Base-by-base conservation (phyloP, 1,284 basidiomycete species). In the Moesziomyces parantarcticus region DNA sequence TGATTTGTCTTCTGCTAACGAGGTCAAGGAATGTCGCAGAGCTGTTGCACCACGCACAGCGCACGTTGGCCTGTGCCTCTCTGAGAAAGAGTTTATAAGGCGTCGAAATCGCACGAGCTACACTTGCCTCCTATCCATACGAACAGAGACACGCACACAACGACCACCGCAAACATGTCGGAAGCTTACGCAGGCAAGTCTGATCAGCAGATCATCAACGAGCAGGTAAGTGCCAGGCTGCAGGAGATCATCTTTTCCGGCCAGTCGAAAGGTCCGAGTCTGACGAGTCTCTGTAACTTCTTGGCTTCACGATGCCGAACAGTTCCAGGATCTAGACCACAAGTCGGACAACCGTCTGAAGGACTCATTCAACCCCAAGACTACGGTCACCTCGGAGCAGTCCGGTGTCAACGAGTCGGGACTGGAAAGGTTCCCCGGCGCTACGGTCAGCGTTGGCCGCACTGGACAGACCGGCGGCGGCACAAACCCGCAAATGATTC, bases 141-240 rank as follows among this genome's bases (percentile, higher is more conserved):
- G 14, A 42, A 9, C 36, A 21, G 11, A 22, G 16, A 10, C 20
- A 55, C 49, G 14, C 49, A 46, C 51, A n/a, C 9, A 21, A 20
- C 26, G 18, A 14, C 23, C 20, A 6, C 18, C 29, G 20, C 20
- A 58, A 71, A 39, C 34, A 79, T 78, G 76, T 79, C 77, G 21
- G 76, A 76, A 57, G 77, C 69, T 0, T 79, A 75, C 62, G 67
- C 65, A 40, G 76, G 70, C 54, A 79, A 75, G 68, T 63, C 65
- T 14, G 65, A 79, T 58, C 55, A 74, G 67, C 65, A 79, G 60
- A 79, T 79, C 67, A 79, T 78, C 53, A 57, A 67, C 60, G 70
- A 79, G 58, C 62, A 68, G 66, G 71, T 69, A 57, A 11, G 64
- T 63, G 6, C 18, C 14, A 8, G 5, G 7, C n/a, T n/a, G n/a